Percentiles rank a stretch among this genome's conserved stretches.
phyloP scores from a whole-genome alignment of 805 yeast genomes.

The Kluyveromyces nonfermentans region DNA sequence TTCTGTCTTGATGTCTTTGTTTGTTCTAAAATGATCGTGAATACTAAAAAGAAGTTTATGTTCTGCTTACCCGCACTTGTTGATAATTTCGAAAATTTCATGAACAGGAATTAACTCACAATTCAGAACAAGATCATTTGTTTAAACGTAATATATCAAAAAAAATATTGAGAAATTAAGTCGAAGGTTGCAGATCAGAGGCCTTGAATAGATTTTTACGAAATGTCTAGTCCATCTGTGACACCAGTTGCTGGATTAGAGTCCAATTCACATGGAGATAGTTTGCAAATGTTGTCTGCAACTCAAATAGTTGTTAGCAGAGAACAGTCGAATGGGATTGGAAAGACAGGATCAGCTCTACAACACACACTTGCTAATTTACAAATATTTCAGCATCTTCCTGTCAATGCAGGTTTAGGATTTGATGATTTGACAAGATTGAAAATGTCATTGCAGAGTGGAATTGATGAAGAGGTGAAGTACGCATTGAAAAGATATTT shows the following conservation, averaged over 20 bases:
- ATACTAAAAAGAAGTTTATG: too few species aligned
- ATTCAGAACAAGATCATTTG: too few species aligned
- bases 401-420: constrained; percentile 39
- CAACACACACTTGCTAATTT: constrained; percentile 26
- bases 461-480: constrained; percentile 54
- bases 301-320: constrained; percentile 19
- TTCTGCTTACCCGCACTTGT: background rate
- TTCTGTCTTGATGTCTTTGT: too few species aligned
- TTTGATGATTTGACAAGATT: constrained; percentile 56
- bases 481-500: constrained; percentile 51
- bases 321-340: constrained; percentile 23
- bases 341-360: constrained; percentile 12
- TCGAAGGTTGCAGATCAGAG: background rate
- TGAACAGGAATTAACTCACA: background rate
- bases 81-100: background rate
- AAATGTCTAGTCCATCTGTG: constrained; percentile 1
- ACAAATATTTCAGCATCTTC: constrained; percentile 26
- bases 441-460: constrained; percentile 58
- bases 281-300: background rate
- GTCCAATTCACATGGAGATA: background rate
- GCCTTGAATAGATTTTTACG: background rate
- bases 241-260: constrained; percentile 1
- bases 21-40: too few species aligned
- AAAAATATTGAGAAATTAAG: too few species aligned
- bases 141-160: too few species aligned